A percentile compares a stretch with the other conserved stretches of the same genome.
These are phyloP conservation scores for Plasmopara halstedii DNA, from an alignment of 352 stramenopile species.

Conservation along the genomic window DNA sequence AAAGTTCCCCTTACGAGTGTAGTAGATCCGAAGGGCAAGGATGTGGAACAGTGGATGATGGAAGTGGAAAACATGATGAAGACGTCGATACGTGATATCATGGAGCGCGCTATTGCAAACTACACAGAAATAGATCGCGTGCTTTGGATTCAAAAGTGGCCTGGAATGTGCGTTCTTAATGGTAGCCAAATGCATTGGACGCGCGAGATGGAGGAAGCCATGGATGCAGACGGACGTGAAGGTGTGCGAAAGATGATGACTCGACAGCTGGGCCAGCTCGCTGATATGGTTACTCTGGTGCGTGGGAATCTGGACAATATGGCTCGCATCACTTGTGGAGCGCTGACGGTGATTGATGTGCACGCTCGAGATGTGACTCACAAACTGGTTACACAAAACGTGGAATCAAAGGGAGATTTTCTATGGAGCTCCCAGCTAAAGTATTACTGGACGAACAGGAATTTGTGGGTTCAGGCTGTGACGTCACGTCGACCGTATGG, in stretches of 20 bases:
- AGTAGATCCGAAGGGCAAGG: constrained; percentile 88
- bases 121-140: constrained; percentile 80
- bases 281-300: constrained; percentile 91
- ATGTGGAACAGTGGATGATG: constrained; percentile 92
- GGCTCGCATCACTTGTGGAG: constrained; percentile 83
- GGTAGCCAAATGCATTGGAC: constrained; percentile 94
- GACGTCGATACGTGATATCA: constrained; percentile 82
- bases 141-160: constrained; percentile 92
- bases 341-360: constrained; percentile 93
- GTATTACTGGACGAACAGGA: constrained; percentile 91
- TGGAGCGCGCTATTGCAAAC: constrained; percentile 81
- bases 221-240: constrained; percentile 66
- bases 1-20: constrained; percentile 70
- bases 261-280: constrained; percentile 81
- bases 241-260: constrained; percentile 77
- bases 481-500: constrained; percentile 88
- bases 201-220: constrained; percentile 80
- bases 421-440: constrained; percentile 81
- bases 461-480: constrained; percentile 87
- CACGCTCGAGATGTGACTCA: constrained; percentile 92
- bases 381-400: constrained; percentile 85
- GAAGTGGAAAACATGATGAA: constrained; percentile 93
- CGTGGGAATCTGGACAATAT: constrained; percentile 84
- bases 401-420: constrained; percentile 85
- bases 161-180: constrained; percentile 87